Percentiles rank a stretch among this genome's conserved stretches.
phyloP scores from a whole-genome alignment of 2,329 filamentous ascomycete species.

The Exophiala dermatitidis region DNA sequence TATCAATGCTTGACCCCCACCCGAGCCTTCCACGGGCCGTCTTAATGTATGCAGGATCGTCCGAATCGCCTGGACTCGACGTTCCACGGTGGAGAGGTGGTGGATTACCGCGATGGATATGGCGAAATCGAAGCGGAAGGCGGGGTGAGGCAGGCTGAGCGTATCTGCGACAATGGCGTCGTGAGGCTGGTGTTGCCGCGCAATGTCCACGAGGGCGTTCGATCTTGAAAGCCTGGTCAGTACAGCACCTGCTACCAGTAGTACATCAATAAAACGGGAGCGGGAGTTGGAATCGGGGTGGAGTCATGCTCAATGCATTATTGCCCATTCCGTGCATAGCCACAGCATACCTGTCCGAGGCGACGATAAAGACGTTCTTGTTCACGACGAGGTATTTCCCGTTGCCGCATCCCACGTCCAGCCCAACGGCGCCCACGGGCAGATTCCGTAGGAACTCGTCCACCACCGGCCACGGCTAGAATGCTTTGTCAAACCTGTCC shows the following conservation, averaged over 20 bases:
- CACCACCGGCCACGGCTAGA: conserved; percentile 83
- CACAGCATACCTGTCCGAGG: conserved; percentile 74
- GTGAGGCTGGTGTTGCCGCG: conserved; percentile 52
- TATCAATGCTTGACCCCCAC: conserved; percentile 62
- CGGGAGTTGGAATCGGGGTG: no score
- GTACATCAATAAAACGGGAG: no score
- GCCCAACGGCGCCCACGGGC: conserved; percentile 64
- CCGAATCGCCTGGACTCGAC: conserved; percentile 65
- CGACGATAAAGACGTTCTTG: conserved; percentile 67
- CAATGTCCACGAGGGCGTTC: conserved; percentile 52
- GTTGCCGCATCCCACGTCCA: conserved; percentile 94
- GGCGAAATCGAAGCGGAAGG: conserved; percentile 65
- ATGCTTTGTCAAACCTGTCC: conserved; percentile 21
- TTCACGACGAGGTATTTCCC: conserved; percentile 89
- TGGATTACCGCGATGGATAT: conserved; percentile 93
- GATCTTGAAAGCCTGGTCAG: conserved; percentile 40
- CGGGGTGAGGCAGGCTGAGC: conserved; percentile 71
- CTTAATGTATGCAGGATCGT: conserved; percentile 63
- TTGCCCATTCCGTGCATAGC: no score
- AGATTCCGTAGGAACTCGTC: conserved; percentile 65
- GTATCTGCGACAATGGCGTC: conserved; percentile 73
- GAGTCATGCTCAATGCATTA: no score
- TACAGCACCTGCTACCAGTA: no score
- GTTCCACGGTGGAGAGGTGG: conserved; percentile 71
- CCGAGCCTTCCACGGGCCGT: conserved; percentile 15